Percentiles rank a stretch among this genome's conserved stretches.
Conservation (phyloP, 257 asterid species). For the Ajuga chamaepitys region DNA sequence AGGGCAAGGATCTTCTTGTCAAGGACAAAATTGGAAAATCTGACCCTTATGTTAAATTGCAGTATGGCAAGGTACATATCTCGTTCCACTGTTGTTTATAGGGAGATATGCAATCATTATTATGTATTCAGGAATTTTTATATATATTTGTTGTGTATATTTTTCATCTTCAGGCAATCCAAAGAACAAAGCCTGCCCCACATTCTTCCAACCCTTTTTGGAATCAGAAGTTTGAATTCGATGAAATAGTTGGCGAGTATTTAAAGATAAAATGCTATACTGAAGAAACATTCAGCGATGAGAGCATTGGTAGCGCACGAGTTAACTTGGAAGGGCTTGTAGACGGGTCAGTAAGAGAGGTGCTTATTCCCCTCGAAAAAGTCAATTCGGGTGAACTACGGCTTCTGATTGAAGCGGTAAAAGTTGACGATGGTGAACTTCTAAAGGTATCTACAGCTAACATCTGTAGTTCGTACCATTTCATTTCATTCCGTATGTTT, state of each 20-base stretch:
- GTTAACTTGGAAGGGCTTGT: conserved; percentile 90
- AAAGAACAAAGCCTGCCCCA: conserved; percentile 56
- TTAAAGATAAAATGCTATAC: conserved; percentile 69
- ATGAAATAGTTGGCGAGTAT: conserved; percentile 88
- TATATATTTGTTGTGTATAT: neutral
- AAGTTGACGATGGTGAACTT: conserved; percentile 42
- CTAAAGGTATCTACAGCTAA: conserved; percentile 42
- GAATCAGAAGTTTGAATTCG: conserved; percentile 91
- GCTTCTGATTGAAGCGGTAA: conserved; percentile 76
- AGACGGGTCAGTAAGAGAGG: conserved; percentile 78
- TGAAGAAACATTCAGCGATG: conserved; percentile 85
- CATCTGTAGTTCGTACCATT: neutral
- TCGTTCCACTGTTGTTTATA: neutral
- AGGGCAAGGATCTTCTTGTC: conserved; percentile 66
- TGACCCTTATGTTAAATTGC: conserved; percentile 71
- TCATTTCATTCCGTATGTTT: no score
- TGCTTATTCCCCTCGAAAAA: conserved; percentile 82
- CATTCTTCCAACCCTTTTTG: conserved; percentile 67
- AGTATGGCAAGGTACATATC: conserved; percentile 76
- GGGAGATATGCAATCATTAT: neutral
- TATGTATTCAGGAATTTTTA: neutral
- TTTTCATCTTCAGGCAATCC: conserved; percentile 40
- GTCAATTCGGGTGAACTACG: conserved; percentile 82
- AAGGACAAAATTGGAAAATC: conserved; percentile 78
- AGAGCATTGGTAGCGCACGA: conserved; percentile 89